Base-by-base conservation (phyloP, 1,284 basidiomycete genomes). In the Porogramme epimiltina region DNA sequence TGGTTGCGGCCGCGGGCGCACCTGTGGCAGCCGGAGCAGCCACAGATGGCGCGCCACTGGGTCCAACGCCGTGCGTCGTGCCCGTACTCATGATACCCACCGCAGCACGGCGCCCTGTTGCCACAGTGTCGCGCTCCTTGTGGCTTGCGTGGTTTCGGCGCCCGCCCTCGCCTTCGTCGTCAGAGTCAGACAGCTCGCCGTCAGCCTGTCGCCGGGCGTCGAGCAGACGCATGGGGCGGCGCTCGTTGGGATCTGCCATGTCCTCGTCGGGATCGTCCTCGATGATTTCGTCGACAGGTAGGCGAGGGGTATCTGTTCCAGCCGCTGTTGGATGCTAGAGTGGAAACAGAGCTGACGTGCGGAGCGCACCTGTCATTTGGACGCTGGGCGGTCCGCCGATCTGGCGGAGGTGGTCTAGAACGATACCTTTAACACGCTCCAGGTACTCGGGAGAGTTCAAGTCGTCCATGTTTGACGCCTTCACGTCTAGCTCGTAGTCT, bases 401-500 rank as follows among this genome's bases (percentile, higher is more conserved):
- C 56, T 91, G 85, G 55, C 93, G 78, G 56, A 98, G 70, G 62
- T 96, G 90, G 62, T 98, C 94, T 71, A 98, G 85, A 4, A 98
- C 92, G 45, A 95, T 93, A 49, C 85, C 82, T 69, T 93, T 95
- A 56, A 98, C 87, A 55, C 96, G 93, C 49, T 97, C 91, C 44
- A 99, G 78, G 68, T 99, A 99, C 60, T 91, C 90, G 9, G 84
- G 84, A 2, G 93, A 93, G 68, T 99, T 99, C 74, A 96, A 78
- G 65, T 99, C 95, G 62, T 98, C 94, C 66, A 95, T 93, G 68
- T 99, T 99, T 26, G 93, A 96, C 4, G 95, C 78, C 59, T 91
- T 91, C 23, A 99, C 97, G 66, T 99, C 95, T n/a, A 99, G 81
- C 64, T 94, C 86, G 66, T 99, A 98, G 64, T 97, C 93, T 1